Conservation (phyloP, 257 asterid species). For the Solanum peruvianum region DNA sequence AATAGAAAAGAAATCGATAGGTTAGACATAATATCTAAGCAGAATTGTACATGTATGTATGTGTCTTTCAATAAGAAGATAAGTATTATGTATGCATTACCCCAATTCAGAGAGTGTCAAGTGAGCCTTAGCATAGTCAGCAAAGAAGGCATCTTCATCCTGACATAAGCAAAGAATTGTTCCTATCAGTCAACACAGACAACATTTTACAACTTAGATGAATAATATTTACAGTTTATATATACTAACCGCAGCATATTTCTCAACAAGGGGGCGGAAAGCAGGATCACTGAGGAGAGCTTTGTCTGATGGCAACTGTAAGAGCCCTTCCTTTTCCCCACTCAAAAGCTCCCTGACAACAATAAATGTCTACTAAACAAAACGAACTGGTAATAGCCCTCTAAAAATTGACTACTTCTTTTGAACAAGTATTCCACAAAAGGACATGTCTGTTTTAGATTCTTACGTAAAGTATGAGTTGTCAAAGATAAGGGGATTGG, state of each 20-base stretch:
- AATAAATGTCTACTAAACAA: neutral
- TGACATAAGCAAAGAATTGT: neutral
- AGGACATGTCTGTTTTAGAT: neutral
- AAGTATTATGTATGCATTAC: constrained; percentile 20
- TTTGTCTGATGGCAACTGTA: constrained; percentile 74
- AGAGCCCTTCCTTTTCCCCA: constrained; percentile 68
- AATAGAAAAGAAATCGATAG: neutral
- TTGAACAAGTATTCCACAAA: neutral
- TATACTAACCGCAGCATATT: constrained; percentile 51
- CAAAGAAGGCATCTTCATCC: constrained; percentile 88
- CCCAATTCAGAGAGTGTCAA: constrained; percentile 74
- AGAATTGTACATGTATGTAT: neutral
- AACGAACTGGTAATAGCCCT: neutral
- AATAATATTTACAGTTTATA: neutral
- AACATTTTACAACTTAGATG: neutral
- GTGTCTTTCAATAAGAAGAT: neutral
- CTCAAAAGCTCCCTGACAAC: constrained; percentile 52
- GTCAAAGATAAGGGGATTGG: constrained; percentile 70
- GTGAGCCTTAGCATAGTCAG: constrained; percentile 70
- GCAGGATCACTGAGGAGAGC: constrained; percentile 54
- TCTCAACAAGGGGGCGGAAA: constrained; percentile 68
- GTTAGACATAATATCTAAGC: neutral
- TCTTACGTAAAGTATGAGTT: constrained; percentile 64
- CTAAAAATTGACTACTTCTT: no score
- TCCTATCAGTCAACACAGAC: neutral